Evolutionary conservation across 306 rosid species (phyloP).

Genomic region (Lagenaria siceraria): DNA sequence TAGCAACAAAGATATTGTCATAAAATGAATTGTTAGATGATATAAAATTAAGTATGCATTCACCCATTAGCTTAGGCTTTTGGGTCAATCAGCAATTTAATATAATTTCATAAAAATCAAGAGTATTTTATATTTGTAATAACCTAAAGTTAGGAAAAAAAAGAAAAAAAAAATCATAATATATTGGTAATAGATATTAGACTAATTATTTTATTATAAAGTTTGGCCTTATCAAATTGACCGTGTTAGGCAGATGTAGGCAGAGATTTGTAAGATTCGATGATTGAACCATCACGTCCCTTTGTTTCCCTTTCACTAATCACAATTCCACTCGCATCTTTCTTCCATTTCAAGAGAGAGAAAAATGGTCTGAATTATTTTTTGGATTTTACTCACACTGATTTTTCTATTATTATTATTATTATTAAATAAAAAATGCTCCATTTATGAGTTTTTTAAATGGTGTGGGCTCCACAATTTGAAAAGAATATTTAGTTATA

Average conservation of each 20-base stretch:
- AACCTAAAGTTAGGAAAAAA: neutral
- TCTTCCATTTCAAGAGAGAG: neutral
- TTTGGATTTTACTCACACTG: no score
- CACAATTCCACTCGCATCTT: neutral
- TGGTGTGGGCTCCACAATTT: neutral
- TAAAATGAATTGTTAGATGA: no score
- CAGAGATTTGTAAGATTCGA: neutral
- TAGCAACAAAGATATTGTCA: no score
- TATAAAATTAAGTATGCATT: no score
- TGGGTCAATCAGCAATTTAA: no score
- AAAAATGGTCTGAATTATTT: no score
- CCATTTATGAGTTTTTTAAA: neutral
- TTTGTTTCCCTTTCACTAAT: neutral
- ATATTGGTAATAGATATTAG: neutral
- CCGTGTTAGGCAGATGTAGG: neutral
- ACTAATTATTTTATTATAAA: neutral
- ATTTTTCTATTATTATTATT: no score
- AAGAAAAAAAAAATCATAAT: neutral
- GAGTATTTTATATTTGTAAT: neutral
- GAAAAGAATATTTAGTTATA: no score
- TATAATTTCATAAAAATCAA: no score
- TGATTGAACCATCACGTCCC: neutral
- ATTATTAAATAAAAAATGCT: neutral
- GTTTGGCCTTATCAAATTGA: no score
- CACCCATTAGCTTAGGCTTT: no score